A percentile compares a stretch with the other conserved stretches of the same genome.
phyloP scores from a whole-genome alignment of 331 rosid species.

The Saraca asoca region DNA sequence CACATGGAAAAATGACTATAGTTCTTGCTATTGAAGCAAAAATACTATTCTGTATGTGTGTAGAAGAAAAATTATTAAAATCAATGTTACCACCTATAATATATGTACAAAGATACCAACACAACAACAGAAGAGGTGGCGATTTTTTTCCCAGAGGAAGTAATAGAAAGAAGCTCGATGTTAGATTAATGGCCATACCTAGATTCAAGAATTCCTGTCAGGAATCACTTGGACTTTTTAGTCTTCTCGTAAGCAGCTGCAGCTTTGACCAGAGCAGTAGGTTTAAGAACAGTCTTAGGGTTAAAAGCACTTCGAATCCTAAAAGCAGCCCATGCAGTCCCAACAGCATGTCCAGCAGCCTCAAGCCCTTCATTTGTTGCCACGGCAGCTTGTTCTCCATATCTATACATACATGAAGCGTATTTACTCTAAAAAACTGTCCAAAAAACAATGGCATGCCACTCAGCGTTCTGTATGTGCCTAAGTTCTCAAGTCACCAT shows the following conservation, averaged over 20 bases:
- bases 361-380: slow-evolving; percentile 78
- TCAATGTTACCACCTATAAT: neutral
- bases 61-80: neutral
- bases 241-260: slow-evolving; percentile 59
- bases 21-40: neutral
- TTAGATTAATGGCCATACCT: slow-evolving; percentile 8
- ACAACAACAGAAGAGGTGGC: neutral
- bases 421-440: slow-evolving; percentile 6
- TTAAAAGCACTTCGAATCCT: slow-evolving; percentile 79
- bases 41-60: too few species aligned
- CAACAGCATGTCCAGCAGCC: slow-evolving; percentile 92
- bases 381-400: slow-evolving; percentile 83
- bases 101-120: neutral
- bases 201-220: slow-evolving; percentile 28
- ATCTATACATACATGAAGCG: slow-evolving; percentile 53
- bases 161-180: slow-evolving; percentile 3
- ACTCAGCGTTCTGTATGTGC: neutral
- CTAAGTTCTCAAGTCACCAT: neutral
- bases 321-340: slow-evolving; percentile 82
- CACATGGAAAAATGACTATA: slow-evolving; percentile 19
- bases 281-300: slow-evolving; percentile 72
- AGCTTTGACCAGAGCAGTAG: slow-evolving; percentile 64
- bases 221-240: slow-evolving; percentile 42
- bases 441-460: neutral
- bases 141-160: neutral